A percentile compares a stretch with the other conserved stretches of the same genome.
phyloP scores from a whole-genome alignment of 768 basidiomycete genomes.

The Pisolithus tinctorius region DNA sequence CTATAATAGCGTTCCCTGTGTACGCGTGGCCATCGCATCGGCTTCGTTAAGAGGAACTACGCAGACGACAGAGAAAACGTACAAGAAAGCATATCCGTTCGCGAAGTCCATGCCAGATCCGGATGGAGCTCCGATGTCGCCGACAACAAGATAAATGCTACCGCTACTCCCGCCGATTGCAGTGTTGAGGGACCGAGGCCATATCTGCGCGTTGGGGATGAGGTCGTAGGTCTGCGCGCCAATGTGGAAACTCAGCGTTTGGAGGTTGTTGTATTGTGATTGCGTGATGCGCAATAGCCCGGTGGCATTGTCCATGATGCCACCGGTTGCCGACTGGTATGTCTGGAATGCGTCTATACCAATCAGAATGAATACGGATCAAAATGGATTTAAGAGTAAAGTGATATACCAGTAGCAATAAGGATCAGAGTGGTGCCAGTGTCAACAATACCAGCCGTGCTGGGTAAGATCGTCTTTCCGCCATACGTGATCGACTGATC shows the following conservation, averaged over 20 bases:
- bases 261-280: constrained; percentile 18
- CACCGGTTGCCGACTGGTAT: constrained; percentile 25
- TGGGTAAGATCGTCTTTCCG: constrained; percentile 11
- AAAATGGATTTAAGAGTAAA: not conserved
- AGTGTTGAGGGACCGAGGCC: constrained; percentile 27
- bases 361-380: not conserved
- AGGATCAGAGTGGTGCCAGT: constrained; percentile 25
- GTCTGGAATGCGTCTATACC: constrained; percentile 18
- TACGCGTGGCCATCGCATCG: not conserved
- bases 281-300: constrained; percentile 25
- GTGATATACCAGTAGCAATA: constrained; percentile 12
- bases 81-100: constrained; percentile 18
- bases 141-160: constrained; percentile 25
- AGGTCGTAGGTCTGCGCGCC: constrained; percentile 15
- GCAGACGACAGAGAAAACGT: constrained; percentile 1
- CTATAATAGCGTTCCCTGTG: constrained; percentile 36
- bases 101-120: constrained; percentile 19
- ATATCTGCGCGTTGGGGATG: constrained; percentile 26
- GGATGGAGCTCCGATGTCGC: constrained; percentile 11
- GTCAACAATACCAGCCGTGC: constrained; percentile 28
- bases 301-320: constrained; percentile 15
- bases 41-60: not conserved
- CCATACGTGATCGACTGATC: constrained; percentile 27
- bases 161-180: constrained; percentile 20
- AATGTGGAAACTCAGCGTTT: constrained; percentile 22